Base-by-base conservation (phyloP, 768 basidiomycete species). In the Mycena vitilis region DNA sequence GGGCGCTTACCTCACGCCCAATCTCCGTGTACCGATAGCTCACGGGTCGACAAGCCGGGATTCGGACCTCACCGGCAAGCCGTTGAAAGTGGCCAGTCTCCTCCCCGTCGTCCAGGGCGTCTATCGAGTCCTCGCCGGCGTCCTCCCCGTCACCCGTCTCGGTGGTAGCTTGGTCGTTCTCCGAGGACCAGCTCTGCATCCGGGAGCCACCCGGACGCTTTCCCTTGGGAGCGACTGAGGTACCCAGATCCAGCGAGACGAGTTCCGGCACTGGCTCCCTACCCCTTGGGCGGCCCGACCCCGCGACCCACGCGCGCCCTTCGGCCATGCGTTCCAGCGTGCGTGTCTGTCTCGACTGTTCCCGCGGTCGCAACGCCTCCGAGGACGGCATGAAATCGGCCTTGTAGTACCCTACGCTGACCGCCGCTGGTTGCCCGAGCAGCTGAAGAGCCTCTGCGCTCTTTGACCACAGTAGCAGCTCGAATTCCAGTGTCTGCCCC, bases 11-110 rank as follows among this genome's bases (percentile, higher is more conserved):
- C 67, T 73, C 72, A 53, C 69, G 66, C 13, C 71, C 72, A 18
- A 67, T 62, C 30, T 73, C 60, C 3, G 72, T 73, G 63, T 73
- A 73, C 20, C 72, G 65, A 47, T 68, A 73, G 56, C 72, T 73
- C 22, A 65, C 65, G n/a, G 72, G 72, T 13, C 72, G 65, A 34
- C 69, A 70, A 1, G 72, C 62, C 11, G 72, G 72, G 40, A 73
- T 56, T 40, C 55, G 64, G 11, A 70, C 44, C 48, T 70, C 72
- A 16, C 72, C 72, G 9, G 65, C 69, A 7, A 73, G 63, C 6
- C 66, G 68, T 38, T 57, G 51, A 45, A 65, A 70, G 36, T 70
- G 49, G 1, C 67, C 71, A 12, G 67, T 49, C 16, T 22, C 60
- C 7, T 25, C 40, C 38, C 18, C 9, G 44, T 53, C 66, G 16